Percentiles rank a stretch among this genome's conserved stretches.
These are phyloP conservation scores for Turnera subulata DNA, from an alignment of 345 rosid species.

Conservation along the genomic window DNA sequence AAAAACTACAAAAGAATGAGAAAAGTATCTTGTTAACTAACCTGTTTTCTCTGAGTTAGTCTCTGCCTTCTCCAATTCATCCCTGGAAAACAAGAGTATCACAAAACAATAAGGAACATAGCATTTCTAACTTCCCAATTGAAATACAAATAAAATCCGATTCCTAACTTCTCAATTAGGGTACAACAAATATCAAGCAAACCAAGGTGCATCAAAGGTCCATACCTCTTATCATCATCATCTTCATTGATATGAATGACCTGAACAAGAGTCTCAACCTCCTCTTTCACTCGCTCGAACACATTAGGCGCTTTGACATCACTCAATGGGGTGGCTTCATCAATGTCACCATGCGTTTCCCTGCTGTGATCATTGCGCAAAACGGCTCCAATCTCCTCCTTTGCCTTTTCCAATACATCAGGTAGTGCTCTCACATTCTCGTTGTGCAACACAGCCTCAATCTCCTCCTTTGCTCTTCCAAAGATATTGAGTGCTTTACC, in stretches of 20 bases:
- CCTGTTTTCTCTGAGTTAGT: conserved; percentile 36
- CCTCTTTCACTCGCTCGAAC: conserved; percentile 39
- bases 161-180: background rate
- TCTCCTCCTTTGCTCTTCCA: conserved; percentile 28
- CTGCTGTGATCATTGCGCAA: background rate
- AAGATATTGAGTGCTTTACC: conserved; percentile 17
- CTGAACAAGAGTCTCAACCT: conserved; percentile 51
- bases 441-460: conserved; percentile 7
- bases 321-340: background rate
- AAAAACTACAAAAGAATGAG: no score
- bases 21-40: conserved; percentile 7
- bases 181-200: background rate
- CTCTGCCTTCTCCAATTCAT: conserved; percentile 22
- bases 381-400: no score
- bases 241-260: conserved; percentile 34
- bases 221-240: conserved; percentile 25
- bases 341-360: background rate
- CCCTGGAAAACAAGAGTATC: conserved; percentile 35
- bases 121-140: background rate
- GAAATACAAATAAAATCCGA: background rate
- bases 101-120: background rate
- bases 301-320: conserved; percentile 54
- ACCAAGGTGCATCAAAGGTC: background rate
- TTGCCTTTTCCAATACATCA: no score
- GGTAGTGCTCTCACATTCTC: background rate